Evolutionary conservation across 495 filamentous ascomycete genomes (phyloP), one percentile per base, ranked within the genome.

Genomic region (Podospora australis): DNA sequence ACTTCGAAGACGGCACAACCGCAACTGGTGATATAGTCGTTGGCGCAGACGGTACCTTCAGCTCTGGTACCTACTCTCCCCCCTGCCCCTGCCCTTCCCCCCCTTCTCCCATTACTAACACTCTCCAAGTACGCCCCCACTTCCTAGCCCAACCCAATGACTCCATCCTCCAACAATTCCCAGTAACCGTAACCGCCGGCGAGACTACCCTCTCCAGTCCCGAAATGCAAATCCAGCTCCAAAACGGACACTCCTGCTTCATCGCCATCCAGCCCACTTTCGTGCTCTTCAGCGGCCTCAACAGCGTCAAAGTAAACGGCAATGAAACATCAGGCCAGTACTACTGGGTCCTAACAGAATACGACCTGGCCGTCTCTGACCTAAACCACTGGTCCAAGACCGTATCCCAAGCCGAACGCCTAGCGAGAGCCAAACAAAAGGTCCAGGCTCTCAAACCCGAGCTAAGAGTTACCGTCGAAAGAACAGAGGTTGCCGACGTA

Each of bases 1-100:
- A 79, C 61, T 90, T 89, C 73, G 80, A 80, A 26, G 87, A 88
- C 59, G 79, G 80, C 40, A 74, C 75, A 14, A 79, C 78, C 2
- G 68, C 73, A 1, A 77, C 53, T 7, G 70, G 68, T 0, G 55
- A 60, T 21, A 51, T 73, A 0, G 46, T 78, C 3, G 59, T 80
- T 7, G 77, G 73, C 3, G 69, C 73, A 1, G 77, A 80, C 53
- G 76, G 75, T 11, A 58, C 68, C 0, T 58, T 58, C 13, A 69
- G 66, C 22, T 11, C 44, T 60, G n/a, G n/a, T n/a, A n/a, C n/a
- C n/a, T n/a, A n/a, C n/a, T n/a, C n/a, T n/a, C n/a, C n/a, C n/a
- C n/a, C n/a, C n/a, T n/a, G n/a, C n/a, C n/a, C n/a, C n/a, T n/a
- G n/a, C n/a, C n/a, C n/a, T n/a, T n/a, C n/a, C n/a, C n/a, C n/a